Percentiles rank a stretch among this genome's conserved stretches.
Conservation (phyloP, 2,329 filamentous ascomycete species). For the Exophiala dermatitidis region DNA sequence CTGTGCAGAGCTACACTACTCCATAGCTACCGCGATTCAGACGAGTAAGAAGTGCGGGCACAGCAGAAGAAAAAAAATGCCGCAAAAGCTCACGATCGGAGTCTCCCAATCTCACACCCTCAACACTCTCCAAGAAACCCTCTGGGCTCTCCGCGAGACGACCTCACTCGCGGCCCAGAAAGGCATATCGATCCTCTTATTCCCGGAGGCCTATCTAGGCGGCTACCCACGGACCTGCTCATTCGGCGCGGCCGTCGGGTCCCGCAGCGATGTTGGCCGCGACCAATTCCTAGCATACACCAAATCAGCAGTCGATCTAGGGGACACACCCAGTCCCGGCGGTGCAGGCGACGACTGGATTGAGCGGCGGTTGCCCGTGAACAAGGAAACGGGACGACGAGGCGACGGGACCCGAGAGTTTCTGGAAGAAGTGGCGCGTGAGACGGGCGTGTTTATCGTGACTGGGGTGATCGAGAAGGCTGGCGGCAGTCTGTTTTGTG, state of each 20-base stretch:
- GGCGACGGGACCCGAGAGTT: constrained; percentile 74
- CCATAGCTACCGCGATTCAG: too few species aligned
- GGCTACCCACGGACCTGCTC: constrained; percentile 77
- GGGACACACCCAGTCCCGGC: constrained; percentile 55
- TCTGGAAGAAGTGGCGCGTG: constrained; percentile 65
- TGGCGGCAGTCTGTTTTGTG: constrained; percentile 78
- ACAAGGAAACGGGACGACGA: constrained; percentile 44
- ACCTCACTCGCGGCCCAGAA: constrained; percentile 56
- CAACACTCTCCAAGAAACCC: constrained; percentile 47
- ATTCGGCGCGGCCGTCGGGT: constrained; percentile 70
- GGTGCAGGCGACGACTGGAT: constrained; percentile 70
- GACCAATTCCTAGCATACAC: constrained; percentile 82
- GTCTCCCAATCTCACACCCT: constrained; percentile 43
- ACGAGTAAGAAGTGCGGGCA: too few species aligned
- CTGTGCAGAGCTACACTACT: too few species aligned
- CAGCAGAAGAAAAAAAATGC: constrained; percentile 28
- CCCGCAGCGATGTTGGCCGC: constrained; percentile 59
- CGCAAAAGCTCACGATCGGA: constrained; percentile 38
- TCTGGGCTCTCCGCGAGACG: constrained; percentile 57
- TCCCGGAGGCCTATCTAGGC: constrained; percentile 86
- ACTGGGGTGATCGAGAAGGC: constrained; percentile 71
- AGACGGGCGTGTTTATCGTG: constrained; percentile 75
- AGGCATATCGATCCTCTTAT: constrained; percentile 64
- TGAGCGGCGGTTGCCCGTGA: constrained; percentile 50
- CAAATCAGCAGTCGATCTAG: constrained; percentile 69